phyloP scores from a whole-genome alignment of 345 rosid species.

The Chamaenerion angustifolium region DNA sequence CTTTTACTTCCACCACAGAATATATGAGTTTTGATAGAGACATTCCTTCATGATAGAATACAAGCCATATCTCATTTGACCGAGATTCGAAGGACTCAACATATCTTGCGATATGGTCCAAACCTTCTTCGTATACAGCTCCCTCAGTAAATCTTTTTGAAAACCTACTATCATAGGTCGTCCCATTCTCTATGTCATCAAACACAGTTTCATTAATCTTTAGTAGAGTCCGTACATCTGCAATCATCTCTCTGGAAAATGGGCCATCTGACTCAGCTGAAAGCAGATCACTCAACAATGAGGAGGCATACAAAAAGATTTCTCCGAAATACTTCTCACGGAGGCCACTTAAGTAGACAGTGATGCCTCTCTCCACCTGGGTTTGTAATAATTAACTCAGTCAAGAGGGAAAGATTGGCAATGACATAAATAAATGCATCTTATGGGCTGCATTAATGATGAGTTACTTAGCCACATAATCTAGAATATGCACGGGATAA shows the following conservation, averaged over 20 bases:
- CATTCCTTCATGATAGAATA: conserved; percentile 74
- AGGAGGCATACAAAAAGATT: conserved; percentile 59
- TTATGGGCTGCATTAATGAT: too few relatives aligned
- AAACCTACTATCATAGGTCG: conserved; percentile 18
- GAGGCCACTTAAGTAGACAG: conserved; percentile 72
- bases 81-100: conserved; percentile 88
- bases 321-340: conserved; percentile 95
- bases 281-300: conserved; percentile 25
- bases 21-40: conserved; percentile 79
- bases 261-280: conserved; percentile 20
- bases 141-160: conserved; percentile 12
- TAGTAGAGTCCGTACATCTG: conserved; percentile 12
- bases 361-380: conserved; percentile 89
- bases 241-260: conserved; percentile 20
- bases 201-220: conserved; percentile 15
- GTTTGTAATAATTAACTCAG: background rate
- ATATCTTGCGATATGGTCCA: conserved; percentile 82
- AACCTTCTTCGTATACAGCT: conserved; percentile 50
- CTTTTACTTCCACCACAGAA: conserved; percentile 50
- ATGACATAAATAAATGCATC: background rate
- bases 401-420: background rate
- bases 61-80: conserved; percentile 87
- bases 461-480: too few relatives aligned
- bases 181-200: conserved; percentile 14
- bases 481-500: too few relatives aligned